Percentiles rank a stretch among this genome's conserved stretches.
phyloP scores from a whole-genome alignment of 768 basidiomycete species.

The Lactarius psammicola region DNA sequence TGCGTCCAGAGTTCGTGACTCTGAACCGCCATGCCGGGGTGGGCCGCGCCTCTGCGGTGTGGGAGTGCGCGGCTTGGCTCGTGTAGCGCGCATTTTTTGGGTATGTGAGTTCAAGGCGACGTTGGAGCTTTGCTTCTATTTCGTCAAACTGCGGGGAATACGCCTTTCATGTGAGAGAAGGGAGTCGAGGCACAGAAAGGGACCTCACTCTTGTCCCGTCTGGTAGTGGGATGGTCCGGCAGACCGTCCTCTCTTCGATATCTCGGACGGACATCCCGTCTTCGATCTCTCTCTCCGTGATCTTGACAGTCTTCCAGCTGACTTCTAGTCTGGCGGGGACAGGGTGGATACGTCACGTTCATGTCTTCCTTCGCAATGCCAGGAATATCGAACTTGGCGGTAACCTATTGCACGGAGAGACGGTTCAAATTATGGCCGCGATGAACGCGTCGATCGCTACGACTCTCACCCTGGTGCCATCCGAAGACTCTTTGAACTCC shows the following conservation, averaged over 20 bases:
- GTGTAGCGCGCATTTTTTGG: conserved; percentile 39
- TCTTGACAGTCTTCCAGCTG: conserved; percentile 61
- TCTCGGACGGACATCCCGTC: conserved; percentile 61
- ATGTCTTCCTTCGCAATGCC: conserved; percentile 72
- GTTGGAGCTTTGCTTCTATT: conserved; percentile 63
- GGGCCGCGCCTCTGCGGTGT: conserved; percentile 24
- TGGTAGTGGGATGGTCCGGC: conserved; percentile 67
- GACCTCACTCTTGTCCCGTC: conserved; percentile 65
- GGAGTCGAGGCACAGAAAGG: not conserved
- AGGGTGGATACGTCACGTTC: conserved; percentile 69
- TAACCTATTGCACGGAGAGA: conserved; percentile 41
- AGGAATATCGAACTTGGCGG: conserved; percentile 67
- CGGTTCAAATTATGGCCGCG: conserved; percentile 3
- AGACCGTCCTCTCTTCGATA: conserved; percentile 58
- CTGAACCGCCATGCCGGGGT: conserved; percentile 18
- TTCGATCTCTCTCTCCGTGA: conserved; percentile 57
- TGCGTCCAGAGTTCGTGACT: conserved; percentile 18
- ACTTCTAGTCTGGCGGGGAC: conserved; percentile 50
- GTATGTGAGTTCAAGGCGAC: conserved; percentile 60
- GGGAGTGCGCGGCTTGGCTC: conserved; percentile 23
- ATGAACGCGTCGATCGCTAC: conserved; percentile 29
- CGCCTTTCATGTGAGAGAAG: conserved; percentile 4
- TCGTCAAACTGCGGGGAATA: conserved; percentile 60
- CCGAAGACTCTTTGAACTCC: conserved; percentile 66
- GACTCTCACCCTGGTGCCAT: conserved; percentile 52